Conservation (phyloP, 768 basidiomycete species). For the Melanogaster broomeanus region DNA sequence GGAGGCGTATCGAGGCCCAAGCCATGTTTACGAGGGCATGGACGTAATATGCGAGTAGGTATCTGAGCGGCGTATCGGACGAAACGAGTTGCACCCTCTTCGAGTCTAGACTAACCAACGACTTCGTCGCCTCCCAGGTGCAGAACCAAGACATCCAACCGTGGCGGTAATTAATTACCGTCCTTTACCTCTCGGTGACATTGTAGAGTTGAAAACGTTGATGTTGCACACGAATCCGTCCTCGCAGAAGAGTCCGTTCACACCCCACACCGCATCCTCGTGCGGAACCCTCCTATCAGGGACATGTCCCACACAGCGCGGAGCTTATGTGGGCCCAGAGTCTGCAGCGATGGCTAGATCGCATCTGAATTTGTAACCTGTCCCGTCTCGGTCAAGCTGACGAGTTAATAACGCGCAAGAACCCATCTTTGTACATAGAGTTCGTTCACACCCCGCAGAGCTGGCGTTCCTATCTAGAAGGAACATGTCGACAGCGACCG, state of each 20-base stretch:
- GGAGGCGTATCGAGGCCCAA: too few species aligned
- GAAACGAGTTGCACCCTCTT: too few species aligned
- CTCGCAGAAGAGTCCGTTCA: too few species aligned
- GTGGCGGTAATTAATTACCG: not conserved
- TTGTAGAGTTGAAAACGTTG: too few species aligned
- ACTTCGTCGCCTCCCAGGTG: constrained; percentile 10
- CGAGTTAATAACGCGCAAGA: constrained; percentile 7
- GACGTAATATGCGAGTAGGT: constrained; percentile 19
- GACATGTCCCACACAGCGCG: not conserved
- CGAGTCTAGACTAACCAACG: too few species aligned
- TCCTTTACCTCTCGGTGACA: too few species aligned
- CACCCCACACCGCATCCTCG: too few species aligned
- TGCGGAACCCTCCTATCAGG: too few species aligned
- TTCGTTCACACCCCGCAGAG: constrained; percentile 26
- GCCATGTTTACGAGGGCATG: too few species aligned
- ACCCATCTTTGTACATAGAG: constrained; percentile 17
- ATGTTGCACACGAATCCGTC: too few species aligned
- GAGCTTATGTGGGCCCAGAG: not conserved
- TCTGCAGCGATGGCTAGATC: not conserved
- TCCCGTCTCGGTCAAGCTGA: not conserved
- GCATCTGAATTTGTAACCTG: too few species aligned
- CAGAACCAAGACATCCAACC: constrained; percentile 18
- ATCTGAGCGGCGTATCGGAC: constrained; percentile 24
- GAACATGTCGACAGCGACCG: constrained; percentile 21
- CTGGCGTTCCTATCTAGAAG: constrained; percentile 18